These are phyloP conservation scores for Cutaneotrichosporon sp. DNA, from an alignment of 1,284 basidiomycete species.

Conservation along the genomic window DNA sequence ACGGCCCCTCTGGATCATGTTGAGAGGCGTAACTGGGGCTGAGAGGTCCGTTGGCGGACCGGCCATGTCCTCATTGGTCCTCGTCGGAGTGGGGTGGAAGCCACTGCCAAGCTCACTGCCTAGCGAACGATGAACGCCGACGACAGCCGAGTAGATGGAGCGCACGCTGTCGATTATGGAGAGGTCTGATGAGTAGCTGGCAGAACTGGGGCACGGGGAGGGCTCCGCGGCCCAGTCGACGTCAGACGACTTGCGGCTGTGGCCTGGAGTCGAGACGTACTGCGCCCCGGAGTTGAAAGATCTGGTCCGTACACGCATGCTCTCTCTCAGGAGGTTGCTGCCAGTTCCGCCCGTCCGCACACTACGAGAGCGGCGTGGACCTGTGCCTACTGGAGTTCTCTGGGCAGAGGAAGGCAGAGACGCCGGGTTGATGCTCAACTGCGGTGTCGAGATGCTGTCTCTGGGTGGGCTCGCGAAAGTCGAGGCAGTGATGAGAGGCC, in stretches of 20 bases:
- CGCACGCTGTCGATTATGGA: constrained; percentile 21
- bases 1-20: not conserved
- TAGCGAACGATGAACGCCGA: constrained; percentile 27
- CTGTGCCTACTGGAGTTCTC: not conserved
- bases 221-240: not conserved
- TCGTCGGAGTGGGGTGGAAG: constrained; percentile 11
- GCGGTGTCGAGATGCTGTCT: not conserved
- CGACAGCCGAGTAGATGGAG: constrained; percentile 21
- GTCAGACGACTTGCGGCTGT: not conserved
- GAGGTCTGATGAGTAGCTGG: constrained; percentile 2
- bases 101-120: constrained; percentile 33
- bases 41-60: not conserved
- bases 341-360: not conserved
- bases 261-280: not conserved
- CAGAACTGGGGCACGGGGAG: not conserved
- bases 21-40: not conserved
- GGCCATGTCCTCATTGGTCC: not conserved
- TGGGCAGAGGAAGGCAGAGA: not conserved
- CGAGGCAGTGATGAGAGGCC: not conserved
- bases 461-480: not conserved
- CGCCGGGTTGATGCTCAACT: not conserved
- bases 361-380: not conserved
- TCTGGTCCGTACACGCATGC: constrained; percentile 4
- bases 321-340: constrained; percentile 3
- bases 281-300: not conserved